A percentile compares a stretch with the other conserved stretches of the same genome.
Evolutionary conservation across 208 protist genomes (phyloP).

Genomic region (Acanthamoeba royreba): DNA sequence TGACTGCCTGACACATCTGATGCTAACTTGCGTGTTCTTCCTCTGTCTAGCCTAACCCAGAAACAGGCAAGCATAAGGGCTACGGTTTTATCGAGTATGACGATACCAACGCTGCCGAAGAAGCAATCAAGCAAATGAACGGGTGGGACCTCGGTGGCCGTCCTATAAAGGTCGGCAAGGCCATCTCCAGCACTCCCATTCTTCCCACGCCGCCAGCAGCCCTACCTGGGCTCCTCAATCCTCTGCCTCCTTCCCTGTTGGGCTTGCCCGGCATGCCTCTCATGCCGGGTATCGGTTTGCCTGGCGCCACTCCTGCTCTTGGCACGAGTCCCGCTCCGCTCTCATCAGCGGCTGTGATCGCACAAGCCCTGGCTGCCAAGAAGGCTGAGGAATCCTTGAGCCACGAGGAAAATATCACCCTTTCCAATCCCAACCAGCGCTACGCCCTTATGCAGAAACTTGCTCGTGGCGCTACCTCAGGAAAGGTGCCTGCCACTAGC

Average conservation of each 20-base stretch:
- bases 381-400: conserved; percentile 27
- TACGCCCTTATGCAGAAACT: conserved; percentile 44
- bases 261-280: neutral
- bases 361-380: neutral
- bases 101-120: neutral
- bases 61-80: conserved; percentile 48
- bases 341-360: neutral
- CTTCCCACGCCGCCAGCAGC: neutral
- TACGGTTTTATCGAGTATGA: conserved; percentile 48
- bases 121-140: conserved; percentile 44
- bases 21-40: neutral
- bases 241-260: neutral
- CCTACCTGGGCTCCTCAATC: neutral
- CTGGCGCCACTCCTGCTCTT: neutral
- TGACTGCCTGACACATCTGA: neutral
- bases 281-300: neutral
- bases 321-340: no score
- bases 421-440: conserved; percentile 17
- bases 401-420: conserved; percentile 36
- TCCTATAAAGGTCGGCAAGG: neutral
- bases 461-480: neutral
- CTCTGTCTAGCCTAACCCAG: conserved; percentile 10
- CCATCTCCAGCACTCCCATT: conserved; percentile 29
- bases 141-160: conserved; percentile 8
- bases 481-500: neutral